Conservation (phyloP, 2,329 filamentous ascomycete species). For the Beauveria pseudobassiana region DNA sequence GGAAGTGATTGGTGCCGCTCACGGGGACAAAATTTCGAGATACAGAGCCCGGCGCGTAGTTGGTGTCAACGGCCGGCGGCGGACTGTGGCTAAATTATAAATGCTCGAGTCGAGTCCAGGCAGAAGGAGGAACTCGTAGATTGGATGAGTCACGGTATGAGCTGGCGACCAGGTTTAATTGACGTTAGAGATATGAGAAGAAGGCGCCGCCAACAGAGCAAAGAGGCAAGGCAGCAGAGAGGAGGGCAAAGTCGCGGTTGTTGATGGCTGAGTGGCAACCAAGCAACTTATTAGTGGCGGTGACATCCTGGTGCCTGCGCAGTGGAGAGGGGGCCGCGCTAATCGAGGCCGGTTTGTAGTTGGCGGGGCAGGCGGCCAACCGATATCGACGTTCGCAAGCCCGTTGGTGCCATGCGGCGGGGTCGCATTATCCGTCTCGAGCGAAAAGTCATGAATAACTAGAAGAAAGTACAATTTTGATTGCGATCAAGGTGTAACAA, state of each 20-base stretch:
- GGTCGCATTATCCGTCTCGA: background rate
- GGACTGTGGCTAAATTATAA: background rate
- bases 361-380: background rate
- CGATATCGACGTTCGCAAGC: background rate
- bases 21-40: background rate
- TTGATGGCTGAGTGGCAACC: constrained; percentile 5
- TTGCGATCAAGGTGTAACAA: background rate
- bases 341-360: background rate
- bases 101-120: background rate
- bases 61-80: background rate
- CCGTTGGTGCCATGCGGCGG: background rate
- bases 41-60: background rate
- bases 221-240: background rate
- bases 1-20: background rate
- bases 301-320: constrained; percentile 6
- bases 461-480: background rate
- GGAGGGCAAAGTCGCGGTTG: background rate
- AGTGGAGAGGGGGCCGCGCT: background rate
- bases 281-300: background rate
- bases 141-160: background rate
- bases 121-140: background rate
- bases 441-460: background rate
- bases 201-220: background rate
- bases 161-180: background rate
- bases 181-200: background rate